Conservation (phyloP, 768 basidiomycete species). For the Phylloporus sp. region DNA sequence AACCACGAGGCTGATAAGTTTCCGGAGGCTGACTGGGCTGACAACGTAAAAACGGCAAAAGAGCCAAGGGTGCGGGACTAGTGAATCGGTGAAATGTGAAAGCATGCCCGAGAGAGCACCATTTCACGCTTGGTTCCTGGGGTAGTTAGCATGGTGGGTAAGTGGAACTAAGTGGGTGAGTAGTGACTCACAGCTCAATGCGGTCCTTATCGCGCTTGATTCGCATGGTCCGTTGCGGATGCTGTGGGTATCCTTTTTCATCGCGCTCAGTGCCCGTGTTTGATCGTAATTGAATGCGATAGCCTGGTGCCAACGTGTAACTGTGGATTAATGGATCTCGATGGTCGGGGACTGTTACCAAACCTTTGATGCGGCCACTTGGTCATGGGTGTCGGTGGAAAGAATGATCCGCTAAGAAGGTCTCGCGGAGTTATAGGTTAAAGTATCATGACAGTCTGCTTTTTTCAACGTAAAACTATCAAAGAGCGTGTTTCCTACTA, state of each 20-base stretch:
- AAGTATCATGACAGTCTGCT: background rate
- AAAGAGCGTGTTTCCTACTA: too few species aligned
- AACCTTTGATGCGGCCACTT: background rate
- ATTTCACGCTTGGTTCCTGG: conserved; percentile 5
- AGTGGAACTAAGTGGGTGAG: conserved; percentile 6
- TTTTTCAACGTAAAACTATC: background rate
- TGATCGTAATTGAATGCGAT: background rate
- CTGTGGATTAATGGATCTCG: background rate
- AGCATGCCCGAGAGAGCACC: background rate
- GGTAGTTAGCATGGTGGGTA: conserved; percentile 2
- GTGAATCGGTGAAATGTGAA: conserved; percentile 1
- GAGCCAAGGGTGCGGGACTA: background rate
- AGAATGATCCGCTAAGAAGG: background rate
- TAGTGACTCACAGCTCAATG: background rate
- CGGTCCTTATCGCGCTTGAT: background rate
- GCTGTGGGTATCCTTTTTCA: background rate
- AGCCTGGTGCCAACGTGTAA: background rate
- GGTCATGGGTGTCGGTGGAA: background rate
- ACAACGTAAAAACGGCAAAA: conserved; percentile 10
- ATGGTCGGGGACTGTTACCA: background rate
- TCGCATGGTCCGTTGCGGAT: background rate
- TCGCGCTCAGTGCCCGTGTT: background rate
- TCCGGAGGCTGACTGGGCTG: background rate
- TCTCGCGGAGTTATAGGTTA: background rate
- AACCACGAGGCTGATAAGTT: conserved; percentile 15